These are phyloP conservation scores for Lactifluus pinguis DNA, from an alignment of 768 basidiomycete species.

Conservation along the genomic window DNA sequence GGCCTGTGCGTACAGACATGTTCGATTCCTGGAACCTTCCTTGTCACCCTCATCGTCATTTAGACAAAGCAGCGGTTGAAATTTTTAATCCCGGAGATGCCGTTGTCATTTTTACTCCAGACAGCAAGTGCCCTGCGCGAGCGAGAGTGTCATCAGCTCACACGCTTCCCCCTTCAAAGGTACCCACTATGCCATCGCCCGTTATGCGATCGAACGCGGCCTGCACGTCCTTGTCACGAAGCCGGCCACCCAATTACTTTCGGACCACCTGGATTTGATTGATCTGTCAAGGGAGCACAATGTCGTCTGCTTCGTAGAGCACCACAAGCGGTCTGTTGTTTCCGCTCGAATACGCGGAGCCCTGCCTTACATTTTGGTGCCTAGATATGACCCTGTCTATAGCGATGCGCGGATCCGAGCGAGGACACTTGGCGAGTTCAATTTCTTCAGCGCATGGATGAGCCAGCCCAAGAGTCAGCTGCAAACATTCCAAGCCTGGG, in stretches of 20 bases:
- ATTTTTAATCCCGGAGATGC: conserved; percentile 72
- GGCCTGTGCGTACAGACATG: conserved; percentile 52
- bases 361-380: not conserved
- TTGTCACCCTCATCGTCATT: not conserved
- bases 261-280: conserved; percentile 74
- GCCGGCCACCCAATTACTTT: conserved; percentile 79
- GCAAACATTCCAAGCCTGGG: conserved; percentile 93
- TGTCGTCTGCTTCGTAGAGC: conserved; percentile 89
- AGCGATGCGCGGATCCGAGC: conserved; percentile 81
- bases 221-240: conserved; percentile 91
- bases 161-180: conserved; percentile 30
- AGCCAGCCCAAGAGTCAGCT: conserved; percentile 93
- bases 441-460: conserved; percentile 97
- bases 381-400: conserved; percentile 82
- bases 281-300: conserved; percentile 68
- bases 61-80: conserved; percentile 78
- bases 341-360: not conserved
- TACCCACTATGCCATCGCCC: conserved; percentile 79
- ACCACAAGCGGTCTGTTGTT: conserved; percentile 65
- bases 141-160: not conserved
- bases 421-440: conserved; percentile 75
- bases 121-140: conserved; percentile 43
- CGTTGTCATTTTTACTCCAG: conserved; percentile 90
- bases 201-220: conserved; percentile 77
- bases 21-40: not conserved